Evolutionary conservation across 305 asterid genomes (phyloP).

Genomic region (Caryopteris hybrid): DNA sequence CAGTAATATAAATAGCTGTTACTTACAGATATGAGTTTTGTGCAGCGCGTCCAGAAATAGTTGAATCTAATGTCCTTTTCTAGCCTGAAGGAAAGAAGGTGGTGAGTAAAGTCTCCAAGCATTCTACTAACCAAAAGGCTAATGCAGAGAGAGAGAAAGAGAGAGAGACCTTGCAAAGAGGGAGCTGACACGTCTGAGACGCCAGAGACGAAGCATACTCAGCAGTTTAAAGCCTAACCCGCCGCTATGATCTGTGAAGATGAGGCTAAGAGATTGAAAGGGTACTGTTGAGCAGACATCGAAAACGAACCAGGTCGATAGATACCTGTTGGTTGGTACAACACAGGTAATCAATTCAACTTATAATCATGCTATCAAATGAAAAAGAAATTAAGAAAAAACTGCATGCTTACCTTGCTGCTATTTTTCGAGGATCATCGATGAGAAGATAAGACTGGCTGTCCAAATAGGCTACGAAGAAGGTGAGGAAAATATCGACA

Average conservation of each 20-base stretch:
- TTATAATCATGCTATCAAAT: neutral
- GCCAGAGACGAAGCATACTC: conserved; percentile 95
- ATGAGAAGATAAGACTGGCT: conserved; percentile 64
- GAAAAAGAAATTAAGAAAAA: neutral
- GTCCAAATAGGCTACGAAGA: conserved; percentile 88
- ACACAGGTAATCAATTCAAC: neutral
- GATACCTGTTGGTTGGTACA: conserved; percentile 46
- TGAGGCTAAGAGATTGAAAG: conserved; percentile 59
- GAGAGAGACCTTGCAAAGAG: conserved; percentile 66
- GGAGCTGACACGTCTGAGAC: conserved; percentile 90
- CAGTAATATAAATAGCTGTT: neutral
- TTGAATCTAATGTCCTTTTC: conserved; percentile 92
- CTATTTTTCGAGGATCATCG: conserved; percentile 62
- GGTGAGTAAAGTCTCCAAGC: neutral
- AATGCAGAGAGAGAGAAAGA: neutral
- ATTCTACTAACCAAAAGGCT: neutral
- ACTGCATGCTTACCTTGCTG: conserved; percentile 47
- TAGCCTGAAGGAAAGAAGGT: conserved; percentile 43
- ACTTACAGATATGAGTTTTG: conserved; percentile 77
- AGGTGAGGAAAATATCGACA: conserved; percentile 74
- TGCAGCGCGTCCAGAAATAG: conserved; percentile 96
- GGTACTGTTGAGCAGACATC: conserved; percentile 88
- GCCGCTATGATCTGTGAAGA: conserved; percentile 65
- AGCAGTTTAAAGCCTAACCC: conserved; percentile 69
- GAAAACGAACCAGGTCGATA: conserved; percentile 76